Evolutionary conservation across 192 early-diverging fungal genomes (phyloP).

Genomic region (Entomortierella chlamydospora): DNA sequence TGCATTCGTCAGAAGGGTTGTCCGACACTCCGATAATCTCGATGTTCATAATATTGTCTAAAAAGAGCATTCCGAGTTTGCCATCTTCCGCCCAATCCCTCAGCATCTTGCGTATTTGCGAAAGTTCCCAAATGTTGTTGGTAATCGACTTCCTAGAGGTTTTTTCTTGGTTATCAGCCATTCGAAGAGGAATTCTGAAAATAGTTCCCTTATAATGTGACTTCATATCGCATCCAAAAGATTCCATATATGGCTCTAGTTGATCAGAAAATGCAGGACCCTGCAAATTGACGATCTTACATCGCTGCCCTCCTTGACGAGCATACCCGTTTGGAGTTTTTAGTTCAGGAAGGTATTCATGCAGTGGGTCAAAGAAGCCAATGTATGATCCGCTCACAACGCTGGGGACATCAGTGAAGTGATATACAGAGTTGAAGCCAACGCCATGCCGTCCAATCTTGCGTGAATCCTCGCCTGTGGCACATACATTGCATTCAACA

Average conservation of each 20-base stretch:
- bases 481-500: too few species aligned
- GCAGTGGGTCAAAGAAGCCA: constrained; percentile 35
- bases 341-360: constrained; percentile 9
- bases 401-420: constrained; percentile 49
- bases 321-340: not conserved
- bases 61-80: too few species aligned
- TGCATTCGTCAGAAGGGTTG: too few species aligned
- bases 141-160: too few species aligned
- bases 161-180: too few species aligned
- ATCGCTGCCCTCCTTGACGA: constrained; percentile 23
- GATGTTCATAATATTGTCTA: too few species aligned
- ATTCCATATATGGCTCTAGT: constrained; percentile 20
- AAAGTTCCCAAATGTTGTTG: too few species aligned
- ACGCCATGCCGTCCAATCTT: constrained; percentile 51
- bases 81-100: too few species aligned
- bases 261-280: constrained; percentile 7
- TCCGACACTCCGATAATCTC: too few species aligned
- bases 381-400: constrained; percentile 36
- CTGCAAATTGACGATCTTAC: constrained; percentile 3
- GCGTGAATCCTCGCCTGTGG: constrained; percentile 13
- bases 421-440: constrained; percentile 46
- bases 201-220: constrained; percentile 37
- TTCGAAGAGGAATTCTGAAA: constrained; percentile 38
- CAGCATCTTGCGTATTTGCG: too few species aligned
- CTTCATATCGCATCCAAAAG: constrained; percentile 37